A percentile compares a stretch with the other conserved stretches of the same genome.
These are phyloP conservation scores for Alternaria sp. DNA, from an alignment of 2,329 filamentous ascomycete species.

Conservation along the genomic window DNA sequence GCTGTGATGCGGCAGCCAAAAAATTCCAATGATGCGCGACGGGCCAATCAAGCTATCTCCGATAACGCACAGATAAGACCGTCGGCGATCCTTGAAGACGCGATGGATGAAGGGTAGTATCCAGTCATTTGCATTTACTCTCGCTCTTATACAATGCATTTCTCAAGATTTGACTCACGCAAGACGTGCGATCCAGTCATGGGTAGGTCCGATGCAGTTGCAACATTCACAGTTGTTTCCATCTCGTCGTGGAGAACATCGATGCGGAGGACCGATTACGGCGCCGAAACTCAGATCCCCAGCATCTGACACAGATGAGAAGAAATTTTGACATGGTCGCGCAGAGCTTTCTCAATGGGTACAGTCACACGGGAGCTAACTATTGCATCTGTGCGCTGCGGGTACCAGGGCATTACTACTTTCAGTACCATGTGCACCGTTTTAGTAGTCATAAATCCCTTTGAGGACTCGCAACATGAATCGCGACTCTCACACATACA, in stretches of 20 bases:
- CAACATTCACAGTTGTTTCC: slow-evolving; percentile 6
- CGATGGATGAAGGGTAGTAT: not conserved
- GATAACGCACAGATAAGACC: slow-evolving; percentile 44
- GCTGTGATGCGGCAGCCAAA: slow-evolving; percentile 40
- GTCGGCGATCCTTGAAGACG: slow-evolving; percentile 24
- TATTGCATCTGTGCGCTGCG: slow-evolving; percentile 2
- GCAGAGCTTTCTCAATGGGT: slow-evolving; percentile 14
- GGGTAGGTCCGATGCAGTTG: not conserved
- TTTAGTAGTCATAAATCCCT: slow-evolving; percentile 6
- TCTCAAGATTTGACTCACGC: not conserved
- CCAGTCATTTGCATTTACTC: not conserved
- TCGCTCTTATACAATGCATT: not conserved
- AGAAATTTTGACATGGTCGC: slow-evolving; percentile 35
- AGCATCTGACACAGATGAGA: slow-evolving; percentile 23
- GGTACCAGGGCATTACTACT: slow-evolving; percentile 12
- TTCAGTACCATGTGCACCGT: slow-evolving; percentile 3
- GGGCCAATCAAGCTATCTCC: slow-evolving; percentile 41
- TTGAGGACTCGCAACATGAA: slow-evolving; percentile 7
- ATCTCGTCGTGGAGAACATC: slow-evolving; percentile 7
- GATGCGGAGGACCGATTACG: slow-evolving; percentile 30
- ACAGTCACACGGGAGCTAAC: slow-evolving; percentile 13
- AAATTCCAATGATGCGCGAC: slow-evolving; percentile 42
- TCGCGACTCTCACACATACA: not conserved
- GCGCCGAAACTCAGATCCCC: slow-evolving; percentile 27
- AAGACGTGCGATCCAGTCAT: slow-evolving; percentile 1